Base-by-base conservation (phyloP, 148 eudicot genomes). In the Chenopodium quinoa region DNA sequence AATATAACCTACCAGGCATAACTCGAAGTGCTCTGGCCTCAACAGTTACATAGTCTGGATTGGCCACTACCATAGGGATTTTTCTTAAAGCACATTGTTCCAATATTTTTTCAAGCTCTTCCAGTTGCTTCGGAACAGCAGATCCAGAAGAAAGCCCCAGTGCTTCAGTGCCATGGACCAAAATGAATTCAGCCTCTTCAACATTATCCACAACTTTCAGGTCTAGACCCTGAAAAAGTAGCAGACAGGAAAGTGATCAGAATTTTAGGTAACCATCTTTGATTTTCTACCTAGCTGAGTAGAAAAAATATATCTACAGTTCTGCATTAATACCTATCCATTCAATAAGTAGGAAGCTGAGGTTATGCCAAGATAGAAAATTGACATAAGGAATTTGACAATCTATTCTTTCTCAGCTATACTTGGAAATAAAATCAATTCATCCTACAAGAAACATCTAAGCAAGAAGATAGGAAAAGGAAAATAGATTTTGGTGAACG, bases 161-260 rank as follows among this genome's bases (percentile, higher is more conserved):
- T 31, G 97, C 99, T 89, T 95, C 99, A 69, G 99, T 93, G 44
- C 98, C 98, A 83, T 95, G 98, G 63, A 89, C 98, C 85, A 95
- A 75, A 85, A 95, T 84, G 84, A 95, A 95, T 29, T 95, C 92
- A 82, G 99, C 99, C 50, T 95, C 97, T 81, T 95, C 90, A 79
- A 89, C 94, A 73, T 92, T 86, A 65, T 93, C 93, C 88, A 93
- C 99, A 23, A 92, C 95, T 82, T 89, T 88, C 84, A 95, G 85
- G 76, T 87, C 95, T 75, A 95, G 82, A 75, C 97, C 97, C 97
- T 95, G 79, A 88, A 44, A 75, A 84, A 80, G 50, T 71, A 8
- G 62, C n/a, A 34, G 8, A 32, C 10, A 32, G 40, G 52, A 68
- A 60, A 64, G 52, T 68, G 48, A 54, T 40, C 40, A 40, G 72